Base-by-base conservation (phyloP, 805 yeast genomes). In the Starmerella gropengiesseri region DNA sequence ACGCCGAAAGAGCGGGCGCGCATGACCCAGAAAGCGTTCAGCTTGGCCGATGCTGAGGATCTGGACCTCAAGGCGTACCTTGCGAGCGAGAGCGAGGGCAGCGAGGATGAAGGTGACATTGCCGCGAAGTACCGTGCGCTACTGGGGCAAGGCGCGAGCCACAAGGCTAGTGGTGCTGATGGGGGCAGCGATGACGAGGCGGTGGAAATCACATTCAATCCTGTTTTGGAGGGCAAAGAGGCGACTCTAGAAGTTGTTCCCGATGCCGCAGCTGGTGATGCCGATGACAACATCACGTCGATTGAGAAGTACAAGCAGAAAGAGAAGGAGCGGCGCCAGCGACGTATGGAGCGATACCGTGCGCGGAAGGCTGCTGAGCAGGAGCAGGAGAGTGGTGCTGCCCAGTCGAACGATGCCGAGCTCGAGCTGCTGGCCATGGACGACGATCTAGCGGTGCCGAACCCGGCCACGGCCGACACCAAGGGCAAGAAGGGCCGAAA, bases 141-240 rank as follows among this genome's bases (percentile, higher is more conserved):
- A 1, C 22, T 55, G 17, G 50, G 31, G 28, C 23, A 26, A 13
- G 31, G 41, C n/a, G 6, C 9, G 28, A 22, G 29, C 12, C 31
- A 22, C 9, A 45, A 16, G 2, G 22, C 30, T 14, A 28, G 21
- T 26, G 32, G n/a, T 14, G 28, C 71, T 16, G 61, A 59, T 37
- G 55, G 62, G 23, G 69, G 65, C 11, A 51, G 55, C 18, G 52
- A 41, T 9, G 89, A 77, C 37, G 79, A 82, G 22, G 95, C 86
- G 56, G 82, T 91, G 85, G 97, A 91, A 60, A 83, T 91, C 54
- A 86, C 96, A 0, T 91, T 91, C 62, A 85, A 87, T 29, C 95
- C 97, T 2, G 96, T 84, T 3, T 63, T 86, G 41, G 72, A 71
- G 34, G 75, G 69, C 22, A 64, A 58, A 17, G 64, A 56, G 30